Evolutionary conservation across 352 stramenopile species (phyloP).

Genomic region (Globisporangium polare): DNA sequence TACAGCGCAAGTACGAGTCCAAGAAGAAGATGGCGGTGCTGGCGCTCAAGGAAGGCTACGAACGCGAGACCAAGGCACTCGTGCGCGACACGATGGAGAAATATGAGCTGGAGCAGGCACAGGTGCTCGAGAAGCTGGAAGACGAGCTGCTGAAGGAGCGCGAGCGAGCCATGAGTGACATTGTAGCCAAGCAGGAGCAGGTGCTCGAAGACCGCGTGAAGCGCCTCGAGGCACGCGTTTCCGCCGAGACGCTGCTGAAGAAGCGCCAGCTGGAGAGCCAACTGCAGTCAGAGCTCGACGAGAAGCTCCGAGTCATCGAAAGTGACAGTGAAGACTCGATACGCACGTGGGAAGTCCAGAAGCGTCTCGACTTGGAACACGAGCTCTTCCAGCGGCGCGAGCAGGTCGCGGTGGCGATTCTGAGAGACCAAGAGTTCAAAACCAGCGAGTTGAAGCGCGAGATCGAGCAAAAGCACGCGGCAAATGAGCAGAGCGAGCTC

Average conservation of each 20-base stretch:
- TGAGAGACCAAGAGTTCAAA: conserved; percentile 43
- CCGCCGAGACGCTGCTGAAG: conserved; percentile 30
- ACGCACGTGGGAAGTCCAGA: conserved; percentile 38
- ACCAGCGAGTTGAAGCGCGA: conserved; percentile 39
- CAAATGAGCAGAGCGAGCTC: conserved; percentile 43
- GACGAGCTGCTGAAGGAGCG: conserved; percentile 28
- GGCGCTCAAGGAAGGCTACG: conserved; percentile 39
- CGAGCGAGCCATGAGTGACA: conserved; percentile 26
- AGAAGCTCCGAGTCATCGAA: conserved; percentile 28
- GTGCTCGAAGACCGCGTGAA: conserved; percentile 33
- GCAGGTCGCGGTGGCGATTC: conserved; percentile 22
- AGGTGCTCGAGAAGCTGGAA: conserved; percentile 25
- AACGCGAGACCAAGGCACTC: conserved; percentile 44
- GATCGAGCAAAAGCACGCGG: conserved; percentile 28
- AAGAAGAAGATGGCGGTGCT: conserved; percentile 56
- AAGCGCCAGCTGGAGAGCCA: conserved; percentile 29
- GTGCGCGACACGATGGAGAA: conserved; percentile 40
- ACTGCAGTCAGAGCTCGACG: conserved; percentile 30
- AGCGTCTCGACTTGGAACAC: conserved; percentile 40
- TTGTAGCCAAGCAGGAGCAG: conserved; percentile 33
- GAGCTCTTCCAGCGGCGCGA: conserved; percentile 41
- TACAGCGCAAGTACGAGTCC: conserved; percentile 61
- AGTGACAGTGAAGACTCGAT: conserved; percentile 23
- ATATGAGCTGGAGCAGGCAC: conserved; percentile 39
- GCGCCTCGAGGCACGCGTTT: conserved; percentile 33